A percentile compares a stretch with the other conserved stretches of the same genome.
Conservation (phyloP, 208 protist genomes). For the Leishmania arabica region DNA sequence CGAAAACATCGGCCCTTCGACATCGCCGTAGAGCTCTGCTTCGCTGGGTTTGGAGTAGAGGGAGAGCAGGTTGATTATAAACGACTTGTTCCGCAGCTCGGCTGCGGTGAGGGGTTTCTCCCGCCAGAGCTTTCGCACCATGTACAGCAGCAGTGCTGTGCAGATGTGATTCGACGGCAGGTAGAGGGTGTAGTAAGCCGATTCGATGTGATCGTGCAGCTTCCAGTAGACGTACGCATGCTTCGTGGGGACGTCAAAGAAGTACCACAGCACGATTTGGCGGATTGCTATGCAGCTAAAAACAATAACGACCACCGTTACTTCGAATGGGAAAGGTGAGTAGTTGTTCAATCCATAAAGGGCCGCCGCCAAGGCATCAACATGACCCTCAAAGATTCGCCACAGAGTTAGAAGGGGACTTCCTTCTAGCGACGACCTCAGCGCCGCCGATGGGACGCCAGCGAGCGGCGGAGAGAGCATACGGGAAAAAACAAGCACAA, state of each 20-base stretch:
- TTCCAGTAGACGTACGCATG: conserved; percentile 31
- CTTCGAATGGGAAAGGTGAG: conserved; percentile 19
- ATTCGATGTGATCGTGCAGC: conserved; percentile 10
- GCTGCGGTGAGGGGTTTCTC: conserved; percentile 18
- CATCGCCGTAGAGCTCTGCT: background rate
- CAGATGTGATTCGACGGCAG: conserved; percentile 9
- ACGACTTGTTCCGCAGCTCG: conserved; percentile 23
- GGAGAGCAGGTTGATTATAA: conserved; percentile 28
- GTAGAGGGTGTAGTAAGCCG: background rate
- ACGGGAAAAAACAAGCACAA: background rate
- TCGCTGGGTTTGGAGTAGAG: conserved; percentile 3
- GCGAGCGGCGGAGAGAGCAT: background rate
- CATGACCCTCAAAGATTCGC: conserved; percentile 5
- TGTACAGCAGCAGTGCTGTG: conserved; percentile 18
- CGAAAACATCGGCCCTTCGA: background rate
- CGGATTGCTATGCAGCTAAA: conserved; percentile 16
- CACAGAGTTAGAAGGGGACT: conserved; percentile 7
- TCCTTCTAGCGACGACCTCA: background rate
- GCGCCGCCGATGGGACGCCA: background rate
- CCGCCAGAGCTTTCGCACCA: conserved; percentile 29
- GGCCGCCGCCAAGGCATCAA: conserved; percentile 1
- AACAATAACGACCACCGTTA: conserved; percentile 1
- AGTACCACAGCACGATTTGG: conserved; percentile 16
- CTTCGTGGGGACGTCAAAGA: background rate
- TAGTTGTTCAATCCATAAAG: background rate